Evolutionary conservation across 1,284 basidiomycete species (phyloP).

Genomic region (Sporisorium graminicola): DNA sequence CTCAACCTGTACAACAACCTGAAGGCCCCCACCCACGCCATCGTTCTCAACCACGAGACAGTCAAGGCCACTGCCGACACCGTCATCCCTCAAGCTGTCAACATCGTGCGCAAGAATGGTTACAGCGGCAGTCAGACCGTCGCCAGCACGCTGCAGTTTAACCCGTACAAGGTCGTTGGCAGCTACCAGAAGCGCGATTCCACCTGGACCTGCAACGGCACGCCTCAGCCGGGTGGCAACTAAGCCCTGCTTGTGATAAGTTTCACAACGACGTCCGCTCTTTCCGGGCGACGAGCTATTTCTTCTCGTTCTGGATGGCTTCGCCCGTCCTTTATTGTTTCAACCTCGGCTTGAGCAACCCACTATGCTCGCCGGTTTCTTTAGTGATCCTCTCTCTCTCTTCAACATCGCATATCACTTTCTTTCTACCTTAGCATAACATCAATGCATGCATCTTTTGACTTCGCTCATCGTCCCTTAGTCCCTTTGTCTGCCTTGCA

Average conservation of each 20-base stretch:
- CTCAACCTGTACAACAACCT: constrained; percentile 47
- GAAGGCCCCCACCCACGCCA: constrained; percentile 48
- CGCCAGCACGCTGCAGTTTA: constrained; percentile 40
- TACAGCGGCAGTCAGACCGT: constrained; percentile 53
- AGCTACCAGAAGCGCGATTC: constrained; percentile 39
- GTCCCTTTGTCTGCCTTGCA: background rate
- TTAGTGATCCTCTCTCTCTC: background rate
- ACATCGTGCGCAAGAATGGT: constrained; percentile 52
- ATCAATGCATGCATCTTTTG: background rate
- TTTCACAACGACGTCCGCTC: too few relatives aligned
- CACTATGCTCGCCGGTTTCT: constrained; percentile 18
- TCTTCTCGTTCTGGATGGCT: background rate
- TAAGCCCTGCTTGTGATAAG: background rate
- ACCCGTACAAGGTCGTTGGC: constrained; percentile 59
- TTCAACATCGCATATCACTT: background rate
- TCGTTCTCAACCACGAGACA: constrained; percentile 64
- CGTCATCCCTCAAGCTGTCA: constrained; percentile 55
- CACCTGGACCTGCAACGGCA: constrained; percentile 57
- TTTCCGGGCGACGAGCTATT: background rate
- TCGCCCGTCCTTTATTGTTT: background rate
- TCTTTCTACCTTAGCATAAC: background rate
- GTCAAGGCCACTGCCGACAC: constrained; percentile 38
- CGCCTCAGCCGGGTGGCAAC: constrained; percentile 35
- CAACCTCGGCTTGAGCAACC: constrained; percentile 14
- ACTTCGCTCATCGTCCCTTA: background rate